A percentile compares a stretch with the other conserved stretches of the same genome.
Evolutionary conservation across 2,329 filamentous ascomycete genomes (phyloP).

Genomic region (Colletotrichum sp.): DNA sequence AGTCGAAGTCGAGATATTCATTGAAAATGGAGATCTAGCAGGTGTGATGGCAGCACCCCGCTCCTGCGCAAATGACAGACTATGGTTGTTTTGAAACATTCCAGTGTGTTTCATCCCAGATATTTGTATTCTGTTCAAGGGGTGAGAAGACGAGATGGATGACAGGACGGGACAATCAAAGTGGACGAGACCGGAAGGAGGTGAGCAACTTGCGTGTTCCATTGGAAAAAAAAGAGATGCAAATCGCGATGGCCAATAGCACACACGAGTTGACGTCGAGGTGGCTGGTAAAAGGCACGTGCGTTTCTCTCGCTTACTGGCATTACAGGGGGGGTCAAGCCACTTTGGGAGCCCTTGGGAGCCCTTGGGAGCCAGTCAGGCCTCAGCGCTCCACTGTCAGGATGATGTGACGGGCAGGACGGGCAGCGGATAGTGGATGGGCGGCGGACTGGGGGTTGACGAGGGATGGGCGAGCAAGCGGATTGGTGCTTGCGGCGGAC

Average conservation of each 20-base stretch:
- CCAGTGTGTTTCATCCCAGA: conserved; percentile 12
- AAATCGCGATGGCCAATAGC: not conserved
- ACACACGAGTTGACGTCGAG: not conserved
- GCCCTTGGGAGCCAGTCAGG: not conserved
- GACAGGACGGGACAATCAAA: not conserved
- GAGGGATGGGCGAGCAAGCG: not conserved
- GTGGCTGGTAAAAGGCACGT: conserved; percentile 19
- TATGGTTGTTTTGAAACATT: conserved; percentile 20
- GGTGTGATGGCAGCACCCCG: not conserved
- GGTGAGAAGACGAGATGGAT: not conserved
- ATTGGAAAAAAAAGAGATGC: not conserved
- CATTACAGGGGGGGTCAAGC: not conserved
- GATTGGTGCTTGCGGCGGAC: not conserved
- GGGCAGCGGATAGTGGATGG: not conserved
- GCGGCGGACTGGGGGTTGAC: not conserved
- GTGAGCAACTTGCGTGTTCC: not conserved
- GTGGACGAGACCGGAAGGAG: not conserved
- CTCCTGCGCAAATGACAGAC: not conserved
- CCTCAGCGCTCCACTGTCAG: conserved; percentile 5
- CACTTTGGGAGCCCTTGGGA: conserved; percentile 1
- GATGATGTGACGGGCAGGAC: conserved; percentile 19
- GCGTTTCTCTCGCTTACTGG: not conserved
- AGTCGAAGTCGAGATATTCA: not conserved
- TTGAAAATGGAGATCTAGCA: not conserved
- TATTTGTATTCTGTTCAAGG: not conserved